Evolutionary conservation across 192 early-diverging fungal genomes (phyloP), one percentile per base, ranked within the genome.

Genomic region (Blastocladiella britannica): DNA sequence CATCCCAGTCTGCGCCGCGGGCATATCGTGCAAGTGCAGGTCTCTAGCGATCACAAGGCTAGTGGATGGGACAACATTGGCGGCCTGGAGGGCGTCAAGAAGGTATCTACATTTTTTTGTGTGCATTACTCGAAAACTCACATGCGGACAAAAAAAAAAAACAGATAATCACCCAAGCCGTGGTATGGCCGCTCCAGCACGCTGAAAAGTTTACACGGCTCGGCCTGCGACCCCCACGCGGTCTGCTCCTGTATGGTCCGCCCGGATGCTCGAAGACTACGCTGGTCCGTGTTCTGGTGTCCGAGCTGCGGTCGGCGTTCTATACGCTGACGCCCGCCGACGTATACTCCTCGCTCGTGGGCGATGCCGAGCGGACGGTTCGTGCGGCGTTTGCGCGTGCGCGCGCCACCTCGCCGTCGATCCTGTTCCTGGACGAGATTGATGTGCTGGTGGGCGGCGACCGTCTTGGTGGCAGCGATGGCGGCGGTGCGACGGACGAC

Each of bases 231-330:
- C 82, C 85, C 0, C 83, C 89, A 0, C 67, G 85, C 22, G 95
- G 95, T 2, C 81, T 99, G 0, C 66, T 98, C n/a, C 68, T 98
- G 7, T 91, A 92, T 65, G 95, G 95, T 2, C 95, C 95, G 23
- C 93, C 95, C 3, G 95, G 91, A 8, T 98, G 94, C 67, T 88
- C 86, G 70, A 99, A 99, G 64, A 99, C 95, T 0, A 94, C 92
- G 0, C 67, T 99, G 5, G 90, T 87, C 84, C 4, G 79, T 81
- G 4, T 89, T 89, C 63, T 66, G 87, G 52, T 18, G 47, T 59
- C 26, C 22, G n/a, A 60, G 20, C 30, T 60, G 23, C 25, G n/a
- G 18, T 9, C 55, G 20, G 7, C 20, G 58, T 54, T 54, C 28
- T 54, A 20, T 18, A 54, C 54, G 28, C 26, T 54, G 4, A 80